Base-by-base conservation (phyloP, 2,329 filamentous ascomycete genomes). In the Aschersonia sp. region DNA sequence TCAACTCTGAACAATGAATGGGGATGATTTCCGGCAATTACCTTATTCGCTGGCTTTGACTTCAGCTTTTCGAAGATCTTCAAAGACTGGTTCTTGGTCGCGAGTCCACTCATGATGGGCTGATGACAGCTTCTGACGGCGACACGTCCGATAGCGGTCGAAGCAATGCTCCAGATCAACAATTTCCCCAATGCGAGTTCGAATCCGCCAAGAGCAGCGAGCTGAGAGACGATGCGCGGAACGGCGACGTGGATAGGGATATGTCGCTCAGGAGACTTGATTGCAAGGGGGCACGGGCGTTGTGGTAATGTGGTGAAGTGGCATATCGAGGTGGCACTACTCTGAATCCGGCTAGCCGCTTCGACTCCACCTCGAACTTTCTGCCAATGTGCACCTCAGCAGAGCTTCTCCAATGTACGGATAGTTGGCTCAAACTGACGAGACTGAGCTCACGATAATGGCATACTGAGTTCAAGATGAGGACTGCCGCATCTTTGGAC, bases 11-110 rank as follows among this genome's bases (percentile, higher is more conserved):
- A 22, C 22, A 4, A 0, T 22, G 22, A 22, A 22, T 4, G 22
- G 22, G 22, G 22, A 22, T 22, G 22, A n/a, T n/a, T 43, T 22
- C 14, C 9, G 14, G n/a, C 12, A 54, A 73, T 60, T 69, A 92
- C 89, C 78, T 94, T 95, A 73, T 98, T 98, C 52, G 89, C 87
- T 51, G 83, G 79, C 73, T 96, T 95, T 50, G 81, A 77, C 76
- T 94, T 96, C 64, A 97, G 72, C 73, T 96, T 96, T 73, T 94
- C 86, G 70, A 98, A 98, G 67, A 98, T 87, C 71, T 89, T 90
- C 66, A 90, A 85, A 69, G 90, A 96, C 73, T 97, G 81, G 64
- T 87, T 80, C 75, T 97, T 98, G 47, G 86, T 83, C 63, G 92
- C 92, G 57, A 83, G 72, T 62, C 67, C 74, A 65, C 71, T 76